Evolutionary conservation across 2,329 filamentous ascomycete species (phyloP).

Genomic region (Dactylellina parvicollis): DNA sequence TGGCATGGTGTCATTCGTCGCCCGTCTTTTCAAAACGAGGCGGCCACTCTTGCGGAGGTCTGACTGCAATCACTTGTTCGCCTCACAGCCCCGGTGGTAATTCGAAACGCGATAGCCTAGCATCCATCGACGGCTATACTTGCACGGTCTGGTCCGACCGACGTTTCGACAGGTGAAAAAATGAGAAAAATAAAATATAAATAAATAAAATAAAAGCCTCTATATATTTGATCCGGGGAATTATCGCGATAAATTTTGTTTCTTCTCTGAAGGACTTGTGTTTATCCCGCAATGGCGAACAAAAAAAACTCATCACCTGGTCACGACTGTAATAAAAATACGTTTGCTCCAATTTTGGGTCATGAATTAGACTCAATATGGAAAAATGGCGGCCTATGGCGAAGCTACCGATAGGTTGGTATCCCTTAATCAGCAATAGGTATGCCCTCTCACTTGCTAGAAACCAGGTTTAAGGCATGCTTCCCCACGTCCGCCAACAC

Average conservation of each 20-base stretch:
- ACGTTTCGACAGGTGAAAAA: constrained; percentile 1
- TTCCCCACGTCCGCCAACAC: constrained; percentile 53
- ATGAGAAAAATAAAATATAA: background rate
- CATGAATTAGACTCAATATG: constrained; percentile 23
- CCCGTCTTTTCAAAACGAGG: constrained; percentile 49
- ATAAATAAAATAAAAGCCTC: constrained; percentile 18
- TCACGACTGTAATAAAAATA: background rate
- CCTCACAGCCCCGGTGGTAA: constrained; percentile 42
- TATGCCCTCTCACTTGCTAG: constrained; percentile 7
- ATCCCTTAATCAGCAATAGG: constrained; percentile 39
- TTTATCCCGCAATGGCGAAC: constrained; percentile 31
- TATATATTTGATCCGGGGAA: constrained; percentile 30
- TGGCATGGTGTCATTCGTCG: constrained; percentile 30
- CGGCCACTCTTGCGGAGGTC: constrained; percentile 43
- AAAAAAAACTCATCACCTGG: background rate
- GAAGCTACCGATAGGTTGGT: constrained; percentile 22
- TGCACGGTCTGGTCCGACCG: constrained; percentile 25
- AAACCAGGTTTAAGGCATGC: background rate
- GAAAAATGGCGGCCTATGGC: constrained; percentile 37
- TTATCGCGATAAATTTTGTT: constrained; percentile 42
- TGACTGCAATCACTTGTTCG: constrained; percentile 33
- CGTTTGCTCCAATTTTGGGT: constrained; percentile 7
- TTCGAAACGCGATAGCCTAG: constrained; percentile 54
- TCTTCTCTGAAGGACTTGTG: constrained; percentile 11
- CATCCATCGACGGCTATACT: constrained; percentile 33